Percentiles rank a stretch among this genome's conserved stretches.
These are phyloP conservation scores for Yamagishiella unicocca DNA, from an alignment of 139 green algal genomes.

Conservation along the genomic window DNA sequence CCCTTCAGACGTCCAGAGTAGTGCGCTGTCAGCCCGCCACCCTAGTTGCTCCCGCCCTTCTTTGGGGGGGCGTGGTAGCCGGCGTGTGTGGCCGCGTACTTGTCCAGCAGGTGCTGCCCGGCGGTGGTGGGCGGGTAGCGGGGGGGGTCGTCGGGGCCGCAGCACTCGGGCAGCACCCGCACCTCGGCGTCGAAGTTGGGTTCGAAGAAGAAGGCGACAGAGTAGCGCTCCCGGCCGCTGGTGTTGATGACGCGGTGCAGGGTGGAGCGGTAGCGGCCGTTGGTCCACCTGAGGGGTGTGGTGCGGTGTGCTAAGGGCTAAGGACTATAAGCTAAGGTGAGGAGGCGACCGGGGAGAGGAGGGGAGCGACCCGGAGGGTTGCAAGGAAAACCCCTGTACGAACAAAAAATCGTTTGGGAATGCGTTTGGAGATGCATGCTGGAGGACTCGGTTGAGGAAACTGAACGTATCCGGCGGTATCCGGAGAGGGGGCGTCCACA, in stretches of 20 bases:
- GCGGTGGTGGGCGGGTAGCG: constrained; percentile 76
- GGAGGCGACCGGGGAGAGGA: background rate
- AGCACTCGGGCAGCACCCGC: constrained; percentile 73
- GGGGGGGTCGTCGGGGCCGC: constrained; percentile 51
- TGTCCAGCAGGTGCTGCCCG: constrained; percentile 81
- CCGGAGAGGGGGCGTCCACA: no score
- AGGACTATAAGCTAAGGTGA: no score
- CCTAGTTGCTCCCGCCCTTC: background rate
- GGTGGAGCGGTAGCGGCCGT: constrained; percentile 82
- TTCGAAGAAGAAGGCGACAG: constrained; percentile 89
- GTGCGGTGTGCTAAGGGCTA: no score
- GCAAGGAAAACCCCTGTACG: no score
- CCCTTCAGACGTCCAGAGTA: no score
- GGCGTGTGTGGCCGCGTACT: constrained; percentile 82
- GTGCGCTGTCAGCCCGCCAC: no score
- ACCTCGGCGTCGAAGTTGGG: constrained; percentile 79
- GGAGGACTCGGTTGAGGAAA: no score
- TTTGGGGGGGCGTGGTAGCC: constrained; percentile 53
- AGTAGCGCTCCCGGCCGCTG: constrained; percentile 75
- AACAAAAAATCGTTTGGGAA: no score
- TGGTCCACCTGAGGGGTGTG: constrained; percentile 82
- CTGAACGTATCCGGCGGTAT: no score
- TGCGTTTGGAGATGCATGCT: no score
- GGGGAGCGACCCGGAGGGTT: background rate
- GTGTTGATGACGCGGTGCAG: constrained; percentile 85